phyloP scores from a whole-genome alignment of 2,329 filamentous ascomycete species.

The Claviceps monticola region DNA sequence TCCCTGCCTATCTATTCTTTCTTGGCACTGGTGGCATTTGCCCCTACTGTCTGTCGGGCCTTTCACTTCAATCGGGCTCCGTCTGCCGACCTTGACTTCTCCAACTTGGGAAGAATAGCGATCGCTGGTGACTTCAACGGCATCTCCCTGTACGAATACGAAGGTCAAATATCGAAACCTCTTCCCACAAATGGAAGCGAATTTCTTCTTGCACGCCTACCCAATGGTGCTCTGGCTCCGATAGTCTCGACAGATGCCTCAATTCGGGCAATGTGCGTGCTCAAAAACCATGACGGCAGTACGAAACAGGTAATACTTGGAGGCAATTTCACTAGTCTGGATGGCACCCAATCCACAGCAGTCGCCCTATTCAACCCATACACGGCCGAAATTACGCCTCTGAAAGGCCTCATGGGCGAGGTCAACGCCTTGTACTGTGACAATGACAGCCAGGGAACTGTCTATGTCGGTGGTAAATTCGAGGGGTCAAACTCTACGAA shows the following conservation, averaged over 20 bases:
- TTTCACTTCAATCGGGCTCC: constrained; percentile 49
- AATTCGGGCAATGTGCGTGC: constrained; percentile 79
- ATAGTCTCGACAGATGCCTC: constrained; percentile 67
- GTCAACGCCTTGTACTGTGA: constrained; percentile 80
- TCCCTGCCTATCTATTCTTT: constrained; percentile 17
- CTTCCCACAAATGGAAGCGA: constrained; percentile 64
- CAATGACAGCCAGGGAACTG: constrained; percentile 51
- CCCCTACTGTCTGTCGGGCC: constrained; percentile 30
- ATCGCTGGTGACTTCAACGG: constrained; percentile 83
- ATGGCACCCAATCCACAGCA: constrained; percentile 58
- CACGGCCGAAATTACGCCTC: constrained; percentile 53
- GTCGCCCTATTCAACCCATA: constrained; percentile 71
- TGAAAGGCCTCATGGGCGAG: constrained; percentile 69
- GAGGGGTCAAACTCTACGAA: constrained; percentile 71
- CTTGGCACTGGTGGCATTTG: constrained; percentile 26
- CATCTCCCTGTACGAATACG: constrained; percentile 77
- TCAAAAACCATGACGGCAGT: constrained; percentile 51
- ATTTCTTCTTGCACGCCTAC: constrained; percentile 66
- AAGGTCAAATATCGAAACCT: constrained; percentile 59
- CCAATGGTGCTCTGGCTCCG: constrained; percentile 69
- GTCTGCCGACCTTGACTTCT: constrained; percentile 62
- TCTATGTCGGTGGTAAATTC: constrained; percentile 87
- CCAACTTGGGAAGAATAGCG: constrained; percentile 65
- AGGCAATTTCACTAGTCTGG: constrained; percentile 90
- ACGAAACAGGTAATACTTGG: constrained; percentile 68